These are phyloP conservation scores for Penicillium angulare DNA, from an alignment of 495 filamentous ascomycete genomes.

Conservation along the genomic window DNA sequence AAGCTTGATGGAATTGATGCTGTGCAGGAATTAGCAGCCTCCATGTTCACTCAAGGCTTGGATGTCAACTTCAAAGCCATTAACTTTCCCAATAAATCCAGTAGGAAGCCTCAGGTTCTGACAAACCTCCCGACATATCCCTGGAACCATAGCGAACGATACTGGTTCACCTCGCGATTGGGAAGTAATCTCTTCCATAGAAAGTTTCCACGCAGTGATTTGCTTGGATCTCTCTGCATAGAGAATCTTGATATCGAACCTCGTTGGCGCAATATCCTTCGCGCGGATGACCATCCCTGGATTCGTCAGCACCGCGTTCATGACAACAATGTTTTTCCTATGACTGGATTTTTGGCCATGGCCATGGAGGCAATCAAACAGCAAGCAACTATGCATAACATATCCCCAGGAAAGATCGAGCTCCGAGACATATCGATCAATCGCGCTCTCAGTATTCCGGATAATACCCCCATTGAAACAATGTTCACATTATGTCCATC, in stretches of 20 bases:
- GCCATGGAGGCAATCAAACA: conserved; percentile 49
- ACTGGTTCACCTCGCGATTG: conserved; percentile 31
- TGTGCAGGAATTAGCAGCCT: conserved; percentile 22
- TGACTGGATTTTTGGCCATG: conserved; percentile 52
- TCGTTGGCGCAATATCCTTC: conserved; percentile 32
- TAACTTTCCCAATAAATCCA: conserved; percentile 18
- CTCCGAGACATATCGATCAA: conserved; percentile 38
- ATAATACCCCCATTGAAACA: conserved; percentile 31
- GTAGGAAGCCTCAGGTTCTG: conserved; percentile 18
- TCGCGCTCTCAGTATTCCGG: conserved; percentile 39
- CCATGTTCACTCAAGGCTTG: conserved; percentile 23
- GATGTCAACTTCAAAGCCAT: conserved; percentile 21
- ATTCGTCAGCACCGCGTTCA: conserved; percentile 47
- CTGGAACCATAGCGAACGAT: conserved; percentile 33
- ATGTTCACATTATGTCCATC: conserved; percentile 25
- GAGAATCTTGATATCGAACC: conserved; percentile 29
- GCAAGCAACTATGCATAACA: conserved; percentile 31
- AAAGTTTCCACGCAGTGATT: conserved; percentile 25
- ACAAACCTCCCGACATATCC: conserved; percentile 36
- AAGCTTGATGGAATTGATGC: conserved; percentile 22
- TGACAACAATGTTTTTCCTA: conserved; percentile 44
- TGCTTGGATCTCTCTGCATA: conserved; percentile 24
- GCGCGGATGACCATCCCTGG: conserved; percentile 34
- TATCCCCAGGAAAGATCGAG: conserved; percentile 20
- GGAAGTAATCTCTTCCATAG: conserved; percentile 21